A percentile compares a stretch with the other conserved stretches of the same genome.
phyloP scores from a whole-genome alignment of 306 rosid genomes.

The Cicer judaicum region DNA sequence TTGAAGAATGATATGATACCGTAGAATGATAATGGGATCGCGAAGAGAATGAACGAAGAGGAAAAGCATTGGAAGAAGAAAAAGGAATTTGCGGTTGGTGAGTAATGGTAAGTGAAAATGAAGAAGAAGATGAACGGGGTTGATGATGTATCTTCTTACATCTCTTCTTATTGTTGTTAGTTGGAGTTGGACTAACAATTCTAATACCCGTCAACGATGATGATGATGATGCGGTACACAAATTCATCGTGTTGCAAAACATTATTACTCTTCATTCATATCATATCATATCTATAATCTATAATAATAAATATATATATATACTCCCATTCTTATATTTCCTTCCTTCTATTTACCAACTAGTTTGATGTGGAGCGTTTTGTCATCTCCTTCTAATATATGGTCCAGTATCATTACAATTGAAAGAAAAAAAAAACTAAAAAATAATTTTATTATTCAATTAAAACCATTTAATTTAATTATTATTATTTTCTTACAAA shows the following conservation, averaged over 20 bases:
- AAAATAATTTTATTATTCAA: too few relatives aligned
- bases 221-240: not conserved
- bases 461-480: too few relatives aligned
- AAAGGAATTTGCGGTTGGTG: not conserved
- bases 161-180: not conserved
- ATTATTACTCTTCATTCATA: constrained; percentile 10
- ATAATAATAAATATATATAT: too few relatives aligned
- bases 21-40: constrained; percentile 30
- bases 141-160: not conserved
- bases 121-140: not conserved
- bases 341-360: too few relatives aligned
- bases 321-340: too few relatives aligned
- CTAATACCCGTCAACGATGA: not conserved
- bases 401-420: too few relatives aligned
- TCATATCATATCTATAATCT: too few relatives aligned
- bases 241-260: constrained; percentile 44
- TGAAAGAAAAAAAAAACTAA: too few relatives aligned
- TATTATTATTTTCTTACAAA: too few relatives aligned
- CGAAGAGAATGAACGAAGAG: not conserved
- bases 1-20: constrained; percentile 6
- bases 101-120: not conserved
- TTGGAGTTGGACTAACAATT: not conserved
- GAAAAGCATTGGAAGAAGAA: not conserved
- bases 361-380: too few relatives aligned
- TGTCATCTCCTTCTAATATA: too few relatives aligned